Evolutionary conservation across 2,329 filamentous ascomycete species (phyloP).

Genomic region (Aspergillus fructus): DNA sequence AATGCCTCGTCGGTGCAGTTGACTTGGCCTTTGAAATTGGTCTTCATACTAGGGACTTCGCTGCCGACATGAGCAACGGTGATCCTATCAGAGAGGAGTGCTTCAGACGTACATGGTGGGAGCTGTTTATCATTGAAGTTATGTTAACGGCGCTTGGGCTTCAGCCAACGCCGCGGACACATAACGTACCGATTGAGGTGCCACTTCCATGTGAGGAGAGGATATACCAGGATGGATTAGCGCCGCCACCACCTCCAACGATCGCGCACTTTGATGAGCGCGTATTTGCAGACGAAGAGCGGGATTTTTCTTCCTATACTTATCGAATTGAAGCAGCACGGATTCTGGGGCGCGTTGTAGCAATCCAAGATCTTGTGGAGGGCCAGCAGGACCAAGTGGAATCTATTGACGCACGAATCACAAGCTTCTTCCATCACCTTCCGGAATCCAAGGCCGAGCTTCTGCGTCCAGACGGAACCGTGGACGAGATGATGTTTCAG

Average conservation of each 20-base stretch:
- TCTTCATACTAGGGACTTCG: constrained; percentile 69
- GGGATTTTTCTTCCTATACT: constrained; percentile 75
- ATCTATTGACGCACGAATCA: constrained; percentile 57
- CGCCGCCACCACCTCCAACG: constrained; percentile 58
- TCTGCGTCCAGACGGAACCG: constrained; percentile 65
- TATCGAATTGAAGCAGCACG: constrained; percentile 80
- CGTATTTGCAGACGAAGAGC: constrained; percentile 68
- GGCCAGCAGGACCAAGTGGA: constrained; percentile 57
- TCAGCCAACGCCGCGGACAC: constrained; percentile 58
- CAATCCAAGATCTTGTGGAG: constrained; percentile 37
- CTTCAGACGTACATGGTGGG: constrained; percentile 91
- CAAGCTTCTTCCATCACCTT: constrained; percentile 78
- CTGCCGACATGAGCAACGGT: constrained; percentile 61
- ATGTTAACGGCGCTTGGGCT: constrained; percentile 72
- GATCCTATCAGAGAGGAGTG: constrained; percentile 74
- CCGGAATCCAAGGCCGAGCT: constrained; percentile 70
- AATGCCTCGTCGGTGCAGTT: constrained; percentile 67
- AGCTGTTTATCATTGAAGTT: constrained; percentile 74
- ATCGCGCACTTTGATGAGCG: constrained; percentile 75
- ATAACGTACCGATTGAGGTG: constrained; percentile 67
- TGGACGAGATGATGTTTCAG: constrained; percentile 91
- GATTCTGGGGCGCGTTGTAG: constrained; percentile 74
- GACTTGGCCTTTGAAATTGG: constrained; percentile 72
- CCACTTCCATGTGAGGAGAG: constrained; percentile 78
- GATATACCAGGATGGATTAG: constrained; percentile 55